Percentiles rank a stretch among this genome's conserved stretches.
Conservation (phyloP, 257 asterid species). For the Solanum etuberosum region DNA sequence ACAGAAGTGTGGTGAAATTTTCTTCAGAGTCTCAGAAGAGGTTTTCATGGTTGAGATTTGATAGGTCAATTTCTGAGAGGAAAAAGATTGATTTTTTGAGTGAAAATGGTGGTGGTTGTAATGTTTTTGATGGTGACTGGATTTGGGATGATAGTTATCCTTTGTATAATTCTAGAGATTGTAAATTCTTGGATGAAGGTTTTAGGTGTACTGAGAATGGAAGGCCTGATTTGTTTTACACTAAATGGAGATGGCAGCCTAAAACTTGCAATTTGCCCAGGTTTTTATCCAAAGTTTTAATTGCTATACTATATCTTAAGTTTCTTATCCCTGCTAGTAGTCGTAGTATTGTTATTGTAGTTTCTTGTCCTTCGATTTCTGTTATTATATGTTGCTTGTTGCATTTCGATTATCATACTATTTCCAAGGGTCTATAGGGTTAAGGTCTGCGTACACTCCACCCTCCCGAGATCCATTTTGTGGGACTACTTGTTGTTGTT, state of each 20-base stretch:
- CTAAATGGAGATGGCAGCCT: constrained; percentile 99
- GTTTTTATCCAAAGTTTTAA: constrained; percentile 7
- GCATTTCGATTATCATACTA: background rate
- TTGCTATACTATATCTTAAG: background rate
- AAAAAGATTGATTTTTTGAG: constrained; percentile 54
- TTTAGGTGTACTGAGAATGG: constrained; percentile 89
- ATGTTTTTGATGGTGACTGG: constrained; percentile 95
- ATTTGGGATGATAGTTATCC: constrained; percentile 93
- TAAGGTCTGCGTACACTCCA: background rate
- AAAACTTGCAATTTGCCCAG: constrained; percentile 84
- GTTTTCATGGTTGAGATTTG: constrained; percentile 46
- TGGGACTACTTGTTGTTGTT: background rate
- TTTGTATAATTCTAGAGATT: constrained; percentile 58
- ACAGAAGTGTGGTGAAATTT: constrained; percentile 33
- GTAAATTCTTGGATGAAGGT: constrained; percentile 79
- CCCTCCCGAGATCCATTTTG: background rate
- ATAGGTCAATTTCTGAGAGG: constrained; percentile 12
- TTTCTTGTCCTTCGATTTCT: background rate
- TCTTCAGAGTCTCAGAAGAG: constrained; percentile 48
- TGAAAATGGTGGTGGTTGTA: constrained; percentile 44
- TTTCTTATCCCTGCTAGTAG: background rate
- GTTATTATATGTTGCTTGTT: background rate
- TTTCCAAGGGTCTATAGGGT: background rate
- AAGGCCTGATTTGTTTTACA: constrained; percentile 82
- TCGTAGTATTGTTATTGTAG: background rate